These are phyloP conservation scores for Termitomyces sp. DNA, from an alignment of 768 basidiomycete genomes.

Conservation along the genomic window DNA sequence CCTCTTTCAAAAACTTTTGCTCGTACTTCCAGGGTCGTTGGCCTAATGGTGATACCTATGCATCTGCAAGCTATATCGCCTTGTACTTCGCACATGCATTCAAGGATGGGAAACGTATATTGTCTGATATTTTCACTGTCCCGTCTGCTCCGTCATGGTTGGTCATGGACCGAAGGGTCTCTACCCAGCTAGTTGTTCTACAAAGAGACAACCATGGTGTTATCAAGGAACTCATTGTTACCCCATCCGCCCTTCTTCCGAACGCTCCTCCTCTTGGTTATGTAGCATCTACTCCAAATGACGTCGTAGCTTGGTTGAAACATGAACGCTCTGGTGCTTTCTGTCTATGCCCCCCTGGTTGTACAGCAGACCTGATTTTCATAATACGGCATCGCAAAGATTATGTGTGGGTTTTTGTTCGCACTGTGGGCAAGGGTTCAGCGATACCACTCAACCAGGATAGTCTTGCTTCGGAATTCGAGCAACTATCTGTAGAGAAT, in stretches of 20 bases:
- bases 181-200: background rate
- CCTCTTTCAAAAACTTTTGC: background rate
- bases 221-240: background rate
- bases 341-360: background rate
- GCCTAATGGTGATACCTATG: background rate
- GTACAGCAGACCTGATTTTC: background rate
- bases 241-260: background rate
- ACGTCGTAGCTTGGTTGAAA: background rate
- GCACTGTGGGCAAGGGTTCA: too few species aligned
- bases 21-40: background rate
- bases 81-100: too few species aligned
- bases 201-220: background rate
- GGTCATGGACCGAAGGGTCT: background rate
- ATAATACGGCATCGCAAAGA: background rate
- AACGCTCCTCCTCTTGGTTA: background rate
- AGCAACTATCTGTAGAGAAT: too few species aligned
- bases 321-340: background rate
- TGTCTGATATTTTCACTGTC: background rate
- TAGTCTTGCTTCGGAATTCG: too few species aligned
- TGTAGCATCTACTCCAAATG: background rate
- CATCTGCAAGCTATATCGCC: background rate
- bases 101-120: too few species aligned
- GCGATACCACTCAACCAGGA: too few species aligned
- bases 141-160: background rate
- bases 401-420: background rate